These are phyloP conservation scores for Leersia perrieri DNA, from an alignment of 176 grass and related monocot species.

Conservation along the genomic window DNA sequence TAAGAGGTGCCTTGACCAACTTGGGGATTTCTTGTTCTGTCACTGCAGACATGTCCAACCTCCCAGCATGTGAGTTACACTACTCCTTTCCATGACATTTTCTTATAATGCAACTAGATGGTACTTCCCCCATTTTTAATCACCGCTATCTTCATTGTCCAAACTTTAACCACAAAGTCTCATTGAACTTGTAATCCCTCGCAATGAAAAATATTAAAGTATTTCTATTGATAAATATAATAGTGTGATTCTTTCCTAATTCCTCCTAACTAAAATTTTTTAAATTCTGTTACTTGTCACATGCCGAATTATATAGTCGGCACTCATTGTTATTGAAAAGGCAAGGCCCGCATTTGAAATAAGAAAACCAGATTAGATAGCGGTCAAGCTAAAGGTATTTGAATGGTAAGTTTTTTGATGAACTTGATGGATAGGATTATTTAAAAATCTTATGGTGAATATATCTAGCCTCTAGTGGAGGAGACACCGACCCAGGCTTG, in stretches of 20 bases:
- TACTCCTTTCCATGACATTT: background rate
- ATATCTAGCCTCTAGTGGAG: no score
- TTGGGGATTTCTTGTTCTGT: constrained; percentile 81
- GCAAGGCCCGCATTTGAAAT: background rate
- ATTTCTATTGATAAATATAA: background rate
- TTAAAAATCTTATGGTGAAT: no score
- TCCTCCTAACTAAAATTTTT: background rate
- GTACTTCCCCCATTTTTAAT: background rate
- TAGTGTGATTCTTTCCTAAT: background rate
- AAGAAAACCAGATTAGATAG: background rate
- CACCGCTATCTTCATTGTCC: background rate
- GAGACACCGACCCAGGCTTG: no score
- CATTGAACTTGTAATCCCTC: background rate
- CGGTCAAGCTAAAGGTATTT: background rate
- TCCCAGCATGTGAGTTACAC: constrained; percentile 80
- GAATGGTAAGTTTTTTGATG: background rate
- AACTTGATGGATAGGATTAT: background rate
- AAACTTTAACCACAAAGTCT: background rate
- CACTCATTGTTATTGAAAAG: background rate
- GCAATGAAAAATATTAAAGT: background rate
- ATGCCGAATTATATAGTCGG: background rate
- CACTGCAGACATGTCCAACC: constrained; percentile 82
- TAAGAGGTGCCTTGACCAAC: constrained; percentile 91
- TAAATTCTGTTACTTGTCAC: background rate
- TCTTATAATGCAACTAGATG: background rate